phyloP scores from a whole-genome alignment of 768 basidiomycete species.

The Crassisporium funariophilum region DNA sequence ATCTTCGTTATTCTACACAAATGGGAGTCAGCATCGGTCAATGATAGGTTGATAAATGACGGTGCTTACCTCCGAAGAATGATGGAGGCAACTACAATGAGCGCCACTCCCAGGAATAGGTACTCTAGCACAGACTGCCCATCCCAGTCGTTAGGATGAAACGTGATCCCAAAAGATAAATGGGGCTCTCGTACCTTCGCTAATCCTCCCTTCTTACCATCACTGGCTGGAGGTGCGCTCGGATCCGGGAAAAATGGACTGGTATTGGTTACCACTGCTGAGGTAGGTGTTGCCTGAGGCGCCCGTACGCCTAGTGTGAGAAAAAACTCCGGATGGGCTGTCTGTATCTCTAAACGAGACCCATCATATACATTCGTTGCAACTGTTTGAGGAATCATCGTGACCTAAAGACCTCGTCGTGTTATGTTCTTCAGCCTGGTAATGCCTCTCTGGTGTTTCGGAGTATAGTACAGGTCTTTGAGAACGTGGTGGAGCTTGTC shows the following conservation, averaged over 20 bases:
- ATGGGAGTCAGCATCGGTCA: background rate
- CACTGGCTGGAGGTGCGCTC: slow-evolving; percentile 8
- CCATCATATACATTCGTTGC: too few relatives aligned
- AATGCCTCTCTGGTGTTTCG: too few relatives aligned
- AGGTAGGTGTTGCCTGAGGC: slow-evolving; percentile 8
- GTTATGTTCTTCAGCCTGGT: too few relatives aligned
- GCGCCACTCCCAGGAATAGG: slow-evolving; percentile 27
- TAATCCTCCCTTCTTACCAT: slow-evolving; percentile 13
- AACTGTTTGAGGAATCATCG: too few relatives aligned
- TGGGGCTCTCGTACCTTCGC: slow-evolving; percentile 25
- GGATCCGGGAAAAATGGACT: slow-evolving; percentile 31
- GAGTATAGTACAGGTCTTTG: too few relatives aligned
- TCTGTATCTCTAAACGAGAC: too few relatives aligned
- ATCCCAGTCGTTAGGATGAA: background rate
- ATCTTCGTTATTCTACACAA: slow-evolving; percentile 7
- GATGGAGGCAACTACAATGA: slow-evolving; percentile 23
- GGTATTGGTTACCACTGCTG: slow-evolving; percentile 14
- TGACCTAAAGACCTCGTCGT: too few relatives aligned
- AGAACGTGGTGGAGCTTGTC: too few relatives aligned
- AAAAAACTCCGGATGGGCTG: too few relatives aligned
- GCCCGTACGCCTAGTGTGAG: too few relatives aligned
- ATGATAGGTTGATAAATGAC: background rate
- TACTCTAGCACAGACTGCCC: slow-evolving; percentile 34
- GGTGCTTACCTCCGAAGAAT: slow-evolving; percentile 25
- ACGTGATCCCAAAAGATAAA: slow-evolving; percentile 1